These are phyloP conservation scores for Fraxinus platypoda DNA, from an alignment of 305 asterid genomes.

Conservation along the genomic window DNA sequence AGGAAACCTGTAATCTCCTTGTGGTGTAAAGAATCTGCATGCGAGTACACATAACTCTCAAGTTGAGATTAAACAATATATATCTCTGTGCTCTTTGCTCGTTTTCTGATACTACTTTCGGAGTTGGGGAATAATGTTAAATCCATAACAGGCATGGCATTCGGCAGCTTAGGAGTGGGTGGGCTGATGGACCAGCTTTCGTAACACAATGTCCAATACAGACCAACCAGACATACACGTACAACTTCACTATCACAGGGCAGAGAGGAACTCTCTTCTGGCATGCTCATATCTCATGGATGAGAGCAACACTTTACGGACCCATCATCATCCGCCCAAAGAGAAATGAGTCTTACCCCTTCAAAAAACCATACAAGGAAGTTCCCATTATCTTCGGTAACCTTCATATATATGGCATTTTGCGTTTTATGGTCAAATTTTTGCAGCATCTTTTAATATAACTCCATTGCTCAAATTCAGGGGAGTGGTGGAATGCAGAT, in stretches of 20 bases:
- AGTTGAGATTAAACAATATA: neutral
- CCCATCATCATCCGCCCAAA: slow-evolving; percentile 52
- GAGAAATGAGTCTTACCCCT: slow-evolving; percentile 49
- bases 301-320: slow-evolving; percentile 50
- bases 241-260: slow-evolving; percentile 61
- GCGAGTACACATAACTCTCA: neutral
- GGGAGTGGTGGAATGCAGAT: slow-evolving; percentile 68
- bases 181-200: slow-evolving; percentile 60
- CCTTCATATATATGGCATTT: neutral
- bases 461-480: slow-evolving; percentile 26
- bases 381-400: slow-evolving; percentile 54
- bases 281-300: slow-evolving; percentile 66
- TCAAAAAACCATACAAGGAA: slow-evolving; percentile 58
- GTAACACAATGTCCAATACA: slow-evolving; percentile 62
- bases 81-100: neutral
- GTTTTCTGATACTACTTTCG: neutral
- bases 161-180: slow-evolving; percentile 52
- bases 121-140: neutral
- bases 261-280: slow-evolving; percentile 64
- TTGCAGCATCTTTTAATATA: neutral
- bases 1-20: neutral
- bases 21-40: neutral
- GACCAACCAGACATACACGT: slow-evolving; percentile 43
- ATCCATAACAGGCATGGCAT: slow-evolving; percentile 57
- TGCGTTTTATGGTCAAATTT: neutral